These are phyloP conservation scores for Dinochytrium kinnereticum DNA, from an alignment of 371 early-diverging fungal species.

Conservation along the genomic window DNA sequence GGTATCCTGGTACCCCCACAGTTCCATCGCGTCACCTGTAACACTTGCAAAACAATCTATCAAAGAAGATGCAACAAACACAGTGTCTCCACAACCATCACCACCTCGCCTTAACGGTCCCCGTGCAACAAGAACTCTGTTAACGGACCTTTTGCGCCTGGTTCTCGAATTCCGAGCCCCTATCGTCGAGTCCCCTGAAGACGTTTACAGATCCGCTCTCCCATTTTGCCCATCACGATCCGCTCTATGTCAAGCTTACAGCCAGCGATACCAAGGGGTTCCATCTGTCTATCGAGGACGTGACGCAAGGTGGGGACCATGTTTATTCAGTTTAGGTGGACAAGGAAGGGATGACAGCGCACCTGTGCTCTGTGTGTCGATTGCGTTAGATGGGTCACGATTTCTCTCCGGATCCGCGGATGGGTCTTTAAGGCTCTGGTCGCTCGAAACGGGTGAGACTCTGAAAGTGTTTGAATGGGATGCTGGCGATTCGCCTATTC, in stretches of 20 bases:
- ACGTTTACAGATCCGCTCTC: constrained; percentile 22
- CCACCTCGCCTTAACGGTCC: not conserved
- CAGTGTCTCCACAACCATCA: not conserved
- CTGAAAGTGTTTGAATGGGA: constrained; percentile 14
- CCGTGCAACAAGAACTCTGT: not conserved
- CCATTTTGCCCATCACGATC: constrained; percentile 19
- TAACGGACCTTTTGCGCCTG: not conserved
- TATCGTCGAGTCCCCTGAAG: constrained; percentile 7
- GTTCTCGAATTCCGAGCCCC: constrained; percentile 7
- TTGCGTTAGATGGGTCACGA: not conserved
- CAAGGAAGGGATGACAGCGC: constrained; percentile 6
- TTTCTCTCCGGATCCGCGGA: constrained; percentile 3
- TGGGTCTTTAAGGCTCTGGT: constrained; percentile 3
- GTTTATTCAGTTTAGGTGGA: constrained; percentile 7
- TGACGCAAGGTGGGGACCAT: constrained; percentile 8
- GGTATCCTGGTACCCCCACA: not conserved
- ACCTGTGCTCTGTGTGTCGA: constrained; percentile 1
- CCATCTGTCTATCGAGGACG: constrained; percentile 1
- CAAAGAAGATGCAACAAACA: not conserved
- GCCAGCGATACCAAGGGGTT: not conserved
- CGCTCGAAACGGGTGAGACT: constrained; percentile 3
- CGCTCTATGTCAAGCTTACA: not conserved
- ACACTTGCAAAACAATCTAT: constrained; percentile 1
- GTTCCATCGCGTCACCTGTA: not conserved
- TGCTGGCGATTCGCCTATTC: not conserved